Base-by-base conservation (phyloP, 1,139 yeast species). In the Lizanozyma gosingica region DNA sequence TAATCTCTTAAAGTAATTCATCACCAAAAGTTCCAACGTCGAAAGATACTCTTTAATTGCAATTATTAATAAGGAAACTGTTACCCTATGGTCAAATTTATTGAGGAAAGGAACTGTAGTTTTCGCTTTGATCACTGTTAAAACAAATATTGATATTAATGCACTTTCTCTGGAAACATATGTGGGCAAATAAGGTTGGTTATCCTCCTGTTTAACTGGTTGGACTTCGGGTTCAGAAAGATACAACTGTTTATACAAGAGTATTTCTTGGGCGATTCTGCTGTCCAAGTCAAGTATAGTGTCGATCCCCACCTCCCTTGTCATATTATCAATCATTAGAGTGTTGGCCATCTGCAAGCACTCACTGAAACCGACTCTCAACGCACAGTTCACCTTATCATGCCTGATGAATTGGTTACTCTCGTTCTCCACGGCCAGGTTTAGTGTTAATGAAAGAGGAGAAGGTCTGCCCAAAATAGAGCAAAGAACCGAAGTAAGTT, bases 271-370 rank as follows among this genome's bases (percentile, higher is more conserved):
- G 27, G 63, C 66, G 52, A 71, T 73, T 36, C 61, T 61, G 4
- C 53, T 52, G 44, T 72, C 71, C 39, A 75, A 62, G 6, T 56
- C 55, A 39, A 63, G 44, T 16, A 74, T 58, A 41, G 69, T 71
- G 14, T 60, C 56, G 41, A 66, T 59, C 4, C 63, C 57, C 42
- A 73, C 67, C 39, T 71, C 67, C 35, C 66, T 61, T 67, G 71
- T 70, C 45, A 72, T 73, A 45, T 65, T 68, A 47, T 69, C 74
- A 42, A 68, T 68, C 42, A 68, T 55, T 71, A 66, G 67, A 47
- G 65, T 58, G 46, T 68, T 69, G 15, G 71, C 63, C 33, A 68
- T 50, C 27, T 73, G 50, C n/a, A 68, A 56, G 47, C 71, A 65
- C 45, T 69, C 74, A 46, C 72, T 62, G n/a, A 66, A 47, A 0